Base-by-base conservation (phyloP, 176 grass and related monocot species). In the Musa troglodytarum region DNA sequence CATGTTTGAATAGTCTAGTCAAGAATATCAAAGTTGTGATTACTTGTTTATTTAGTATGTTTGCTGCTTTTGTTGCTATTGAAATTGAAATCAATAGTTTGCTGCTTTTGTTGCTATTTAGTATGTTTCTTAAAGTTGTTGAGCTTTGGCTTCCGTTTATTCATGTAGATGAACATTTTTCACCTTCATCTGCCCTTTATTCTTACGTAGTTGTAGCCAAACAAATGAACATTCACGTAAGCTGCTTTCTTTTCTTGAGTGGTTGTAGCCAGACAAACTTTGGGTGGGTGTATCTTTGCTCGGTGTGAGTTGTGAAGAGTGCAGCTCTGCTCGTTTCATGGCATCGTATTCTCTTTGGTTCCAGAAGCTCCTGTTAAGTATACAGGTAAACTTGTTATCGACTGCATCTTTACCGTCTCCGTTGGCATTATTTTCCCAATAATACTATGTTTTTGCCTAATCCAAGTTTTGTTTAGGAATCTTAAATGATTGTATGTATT, bases 281-380 rank as follows among this genome's bases (percentile, higher is more conserved):
- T 80, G 81, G 81, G 85, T 53, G 10, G 85, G 85, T 54, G 64
- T 72, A 7, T 83, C 72, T 72, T 83, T 87, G 49, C 71, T 87
- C 13, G 85, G 85, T 53, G 81, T 87, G 22, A 83, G 71, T 53
- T 79, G 82, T 65, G 76, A 69, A 66, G 76, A 87, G 50, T 87
- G 85, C 50, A 83, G 53, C 25, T 63, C 85, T 26, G 64, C 25
- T 49, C 71, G 80, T 70, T 63, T 87, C 65, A 34, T 72, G 13
- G 49, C 63, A 76, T 83, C 80, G 52, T 87, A 83, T 49, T 22
- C 85, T 50, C 9, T 87, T 69, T 87, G 80, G 85, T 83, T 77
- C 75, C 55, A 87, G 71, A 87, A 83, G 76, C 65, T 87, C 28
- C 53, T 87, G 54, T 72, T 67, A 54, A 80, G 72, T 63, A 80